A percentile compares a stretch with the other conserved stretches of the same genome.
Evolutionary conservation across 495 filamentous ascomycete genomes (phyloP).

Genomic region (Entonaema liquescens): DNA sequence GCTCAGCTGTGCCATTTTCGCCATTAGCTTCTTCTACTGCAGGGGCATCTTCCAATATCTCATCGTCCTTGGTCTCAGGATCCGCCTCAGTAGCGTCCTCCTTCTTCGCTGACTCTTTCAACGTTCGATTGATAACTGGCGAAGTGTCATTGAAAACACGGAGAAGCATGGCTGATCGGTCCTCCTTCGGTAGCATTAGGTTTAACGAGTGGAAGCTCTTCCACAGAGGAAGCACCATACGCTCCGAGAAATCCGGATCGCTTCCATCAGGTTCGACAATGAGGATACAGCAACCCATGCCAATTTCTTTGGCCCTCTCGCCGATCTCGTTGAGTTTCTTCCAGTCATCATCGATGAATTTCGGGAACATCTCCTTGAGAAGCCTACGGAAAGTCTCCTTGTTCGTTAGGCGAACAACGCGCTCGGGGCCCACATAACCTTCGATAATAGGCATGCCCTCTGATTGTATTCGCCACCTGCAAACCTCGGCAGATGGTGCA

Average conservation of each 20-base stretch:
- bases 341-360: constrained; percentile 72
- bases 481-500: constrained; percentile 81
- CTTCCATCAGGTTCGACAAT: constrained; percentile 74
- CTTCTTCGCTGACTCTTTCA: constrained; percentile 54
- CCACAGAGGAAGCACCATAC: constrained; percentile 91
- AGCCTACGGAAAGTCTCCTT: constrained; percentile 79
- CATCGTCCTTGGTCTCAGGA: constrained; percentile 38
- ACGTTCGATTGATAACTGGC: constrained; percentile 68
- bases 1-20: constrained; percentile 7
- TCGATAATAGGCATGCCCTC: constrained; percentile 90
- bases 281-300: constrained; percentile 92
- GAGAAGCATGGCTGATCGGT: constrained; percentile 89
- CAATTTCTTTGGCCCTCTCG: constrained; percentile 77
- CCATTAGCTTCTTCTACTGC: constrained; percentile 25
- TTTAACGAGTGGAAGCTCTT: constrained; percentile 85
- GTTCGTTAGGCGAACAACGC: constrained; percentile 76
- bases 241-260: constrained; percentile 78
- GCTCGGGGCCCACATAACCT: constrained; percentile 81
- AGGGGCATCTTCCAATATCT: constrained; percentile 26
- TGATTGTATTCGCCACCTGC: constrained; percentile 92
- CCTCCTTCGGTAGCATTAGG: constrained; percentile 97
- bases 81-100: constrained; percentile 40
- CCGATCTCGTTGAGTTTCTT: constrained; percentile 85
- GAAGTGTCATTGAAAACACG: constrained; percentile 87
- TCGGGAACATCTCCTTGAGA: constrained; percentile 95